phyloP scores from a whole-genome alignment of 345 rosid species.

The Corchorus capsularis region DNA sequence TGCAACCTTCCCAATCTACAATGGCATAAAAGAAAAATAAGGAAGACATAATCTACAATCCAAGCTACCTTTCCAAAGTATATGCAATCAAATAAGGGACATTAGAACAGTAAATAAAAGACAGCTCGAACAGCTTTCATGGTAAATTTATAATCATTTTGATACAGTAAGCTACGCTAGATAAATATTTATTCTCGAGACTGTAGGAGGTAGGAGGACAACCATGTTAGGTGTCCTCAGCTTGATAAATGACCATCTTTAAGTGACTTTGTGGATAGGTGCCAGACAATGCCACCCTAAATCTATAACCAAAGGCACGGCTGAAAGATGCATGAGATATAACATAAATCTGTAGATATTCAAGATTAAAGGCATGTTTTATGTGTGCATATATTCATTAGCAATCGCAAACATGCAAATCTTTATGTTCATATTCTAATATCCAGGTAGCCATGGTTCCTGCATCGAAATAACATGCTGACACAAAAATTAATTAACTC shows the following conservation, averaged over 20 bases:
- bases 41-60: background rate
- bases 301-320: background rate
- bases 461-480: background rate
- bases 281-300: background rate
- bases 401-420: background rate
- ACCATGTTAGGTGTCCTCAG: background rate
- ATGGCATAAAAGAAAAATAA: background rate
- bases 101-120: background rate
- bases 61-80: background rate
- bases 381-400: background rate
- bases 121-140: background rate
- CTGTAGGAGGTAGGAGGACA: background rate
- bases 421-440: background rate
- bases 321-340: background rate
- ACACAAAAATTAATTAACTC: background rate
- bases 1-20: slow-evolving; percentile 92
- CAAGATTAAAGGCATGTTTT: background rate
- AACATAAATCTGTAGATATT: background rate
- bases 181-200: background rate
- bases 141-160: background rate
- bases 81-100: background rate
- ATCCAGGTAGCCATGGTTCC: background rate
- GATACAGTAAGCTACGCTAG: background rate
- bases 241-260: background rate
- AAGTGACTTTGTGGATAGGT: background rate